Base-by-base conservation (phyloP, 129 eudicot species). In the Logfia minima region DNA sequence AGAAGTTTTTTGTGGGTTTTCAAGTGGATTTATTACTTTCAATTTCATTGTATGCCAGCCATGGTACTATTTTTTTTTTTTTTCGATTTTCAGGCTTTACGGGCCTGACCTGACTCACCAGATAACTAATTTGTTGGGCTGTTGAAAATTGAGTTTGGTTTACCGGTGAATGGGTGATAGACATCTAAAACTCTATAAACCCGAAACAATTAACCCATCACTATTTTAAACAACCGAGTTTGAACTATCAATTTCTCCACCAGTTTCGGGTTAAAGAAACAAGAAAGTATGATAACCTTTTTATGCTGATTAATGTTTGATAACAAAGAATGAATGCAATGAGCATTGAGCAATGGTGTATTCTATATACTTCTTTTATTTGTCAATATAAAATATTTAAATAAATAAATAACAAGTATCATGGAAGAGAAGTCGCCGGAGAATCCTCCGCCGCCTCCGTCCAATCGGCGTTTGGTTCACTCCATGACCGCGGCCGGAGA, bases 401-500 rank as follows among this genome's bases (percentile, higher is more conserved):
- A 45, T 1, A 41, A n/a, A 19, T 23, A 16, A 63, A 65, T 53
- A 35, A 0, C 11, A 26, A 58, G 41, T 45, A 37, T 78, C 63
- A 84, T 16, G 60, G 68, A 22, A 22, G n/a, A 31, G 39, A 52
- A 31, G 17, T n/a, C 10, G 9, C 23, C 13, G 69, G 51, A 19
- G 60, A 35, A 60, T 80, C 68, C 66, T 87, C 83, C 2, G 66
- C 11, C 58, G 71, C 92, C 51, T 85, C 90, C 1, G 80, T 84
- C 93, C 98, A 89, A 17, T 83, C 90, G 51, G 83, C 69, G 78
- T 84, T 77, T 1, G 96, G 97, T 26, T 93, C 98, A 68, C 83
- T 83, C 97, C 98, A 93, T 10, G 96, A 91, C 43, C 97, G 76
- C 10, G 98, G 97, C 75, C 89, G 66, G 28, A 93, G 81, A 39